Evolutionary conservation across 495 filamentous ascomycete species (phyloP).

Genomic region (Penicillium mononematosum): DNA sequence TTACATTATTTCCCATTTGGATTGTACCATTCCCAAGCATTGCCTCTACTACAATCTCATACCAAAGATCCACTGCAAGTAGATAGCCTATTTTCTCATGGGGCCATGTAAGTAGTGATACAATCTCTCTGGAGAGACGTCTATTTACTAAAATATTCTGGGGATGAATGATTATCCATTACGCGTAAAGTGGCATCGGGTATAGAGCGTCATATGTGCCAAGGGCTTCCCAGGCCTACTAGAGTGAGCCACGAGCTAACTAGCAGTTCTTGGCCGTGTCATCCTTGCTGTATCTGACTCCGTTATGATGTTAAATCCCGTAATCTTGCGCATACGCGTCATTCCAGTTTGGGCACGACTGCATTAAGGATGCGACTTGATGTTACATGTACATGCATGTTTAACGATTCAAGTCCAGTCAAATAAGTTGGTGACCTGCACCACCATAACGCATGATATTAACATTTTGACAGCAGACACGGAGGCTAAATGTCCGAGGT

Average conservation of each 20-base stretch:
- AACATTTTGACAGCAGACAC: background rate
- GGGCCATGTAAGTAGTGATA: background rate
- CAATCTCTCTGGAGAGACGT: background rate
- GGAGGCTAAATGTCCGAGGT: background rate
- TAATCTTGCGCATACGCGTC: background rate
- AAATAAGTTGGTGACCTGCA: background rate
- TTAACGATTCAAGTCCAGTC: background rate
- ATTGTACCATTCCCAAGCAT: background rate
- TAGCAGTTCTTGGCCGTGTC: background rate
- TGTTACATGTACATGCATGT: constrained; percentile 9
- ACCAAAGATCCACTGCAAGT: background rate
- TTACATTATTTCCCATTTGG: background rate
- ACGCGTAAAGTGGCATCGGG: background rate
- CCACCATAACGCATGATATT: background rate
- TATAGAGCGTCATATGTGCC: background rate
- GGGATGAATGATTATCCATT: background rate
- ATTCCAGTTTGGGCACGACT: background rate
- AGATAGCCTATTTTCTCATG: background rate
- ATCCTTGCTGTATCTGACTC: constrained; percentile 2
- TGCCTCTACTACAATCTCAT: background rate
- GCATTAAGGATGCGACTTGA: constrained; percentile 8
- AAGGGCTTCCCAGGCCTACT: background rate
- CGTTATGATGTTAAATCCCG: background rate
- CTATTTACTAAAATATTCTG: background rate
- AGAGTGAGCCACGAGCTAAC: background rate